Evolutionary conservation across 148 eudicot genomes (phyloP), one percentile per base, ranked within the genome.

Genomic region (Rhododendron williamsianum): DNA sequence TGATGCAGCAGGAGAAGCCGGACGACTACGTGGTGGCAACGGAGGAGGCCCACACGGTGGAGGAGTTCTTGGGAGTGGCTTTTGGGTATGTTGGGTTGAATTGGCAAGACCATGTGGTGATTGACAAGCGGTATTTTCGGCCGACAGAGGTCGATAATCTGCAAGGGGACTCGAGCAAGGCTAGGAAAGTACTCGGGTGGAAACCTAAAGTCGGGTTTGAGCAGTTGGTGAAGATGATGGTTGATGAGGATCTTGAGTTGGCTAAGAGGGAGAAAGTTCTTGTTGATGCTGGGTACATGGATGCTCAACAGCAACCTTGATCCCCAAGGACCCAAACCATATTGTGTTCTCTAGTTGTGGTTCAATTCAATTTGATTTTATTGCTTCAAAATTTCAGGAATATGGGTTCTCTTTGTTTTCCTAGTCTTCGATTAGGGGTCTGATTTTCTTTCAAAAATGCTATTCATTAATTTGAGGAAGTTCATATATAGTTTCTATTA

Each of bases 211-310:
- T 95, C 1, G 95, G 96, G 86, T 97, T 95, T 41, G 90, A 95
- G 91, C 93, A 95, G 87, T 86, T 95, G 86, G 98, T 95, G 92
- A 94, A 93, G 92, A 97, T 97, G 99, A 97, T 97, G 98, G 95
- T 97, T 43, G 99, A 97, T 84, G 96, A 95, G 85, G 99, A 95
- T 84, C 58, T 94, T 13, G 98, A 92, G 86, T 79, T 92, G 88
- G 99, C 98, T 3, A 95, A 97, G 85, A 88, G 98, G 67, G 98
- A 97, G 51, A 76, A 76, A 76, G 52, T 76, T 45, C 54, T 78
- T 78, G 56, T 78, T 78, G 56, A 78, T 45, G 81, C 81, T 46
- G 81, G 81, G 54, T 46, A 45, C n/a, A 23, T 78, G 56, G 81
- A 76, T 76, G 30, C 80, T 76, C 80, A 76, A 43, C 80, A 76